These are phyloP conservation scores for Neurospora hispaniola DNA, from an alignment of 495 filamentous ascomycete species.

Conservation along the genomic window DNA sequence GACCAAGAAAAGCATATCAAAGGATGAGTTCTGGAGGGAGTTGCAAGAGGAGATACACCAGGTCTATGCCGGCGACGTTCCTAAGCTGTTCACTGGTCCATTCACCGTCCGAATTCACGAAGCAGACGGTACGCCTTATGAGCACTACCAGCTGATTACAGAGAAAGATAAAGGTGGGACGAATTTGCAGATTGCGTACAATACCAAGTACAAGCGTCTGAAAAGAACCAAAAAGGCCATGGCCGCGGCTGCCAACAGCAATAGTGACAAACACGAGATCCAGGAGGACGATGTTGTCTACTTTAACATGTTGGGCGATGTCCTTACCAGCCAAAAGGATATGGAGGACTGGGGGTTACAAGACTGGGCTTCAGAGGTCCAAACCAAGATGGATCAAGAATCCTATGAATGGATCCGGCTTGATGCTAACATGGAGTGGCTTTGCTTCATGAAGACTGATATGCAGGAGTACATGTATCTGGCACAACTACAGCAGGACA, in stretches of 20 bases:
- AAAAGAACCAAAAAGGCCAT: constrained; percentile 85
- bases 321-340: constrained; percentile 74
- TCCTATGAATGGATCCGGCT: constrained; percentile 98
- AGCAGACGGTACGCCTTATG: constrained; percentile 95
- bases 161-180: constrained; percentile 56
- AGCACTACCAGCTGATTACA: constrained; percentile 93
- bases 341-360: constrained; percentile 69
- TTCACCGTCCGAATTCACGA: constrained; percentile 98
- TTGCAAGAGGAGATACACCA: constrained; percentile 64
- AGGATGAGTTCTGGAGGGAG: constrained; percentile 68
- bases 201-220: constrained; percentile 96
- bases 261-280: constrained; percentile 55
- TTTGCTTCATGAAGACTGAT: constrained; percentile 60
- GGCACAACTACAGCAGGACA: constrained; percentile 93
- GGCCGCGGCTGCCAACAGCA: constrained; percentile 50
- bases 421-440: constrained; percentile 98
- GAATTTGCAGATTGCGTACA: constrained; percentile 86
- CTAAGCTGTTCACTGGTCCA: constrained; percentile 79
- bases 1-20: constrained; percentile 35
- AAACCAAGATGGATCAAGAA: constrained; percentile 84
- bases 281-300: constrained; percentile 84
- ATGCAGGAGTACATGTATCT: constrained; percentile 95
- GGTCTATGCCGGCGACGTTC: constrained; percentile 58
- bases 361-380: constrained; percentile 81
- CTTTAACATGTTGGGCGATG: constrained; percentile 94